These are phyloP conservation scores for Hamamelis virginiana DNA, from an alignment of 164 flowering plant genomes.

Conservation along the genomic window DNA sequence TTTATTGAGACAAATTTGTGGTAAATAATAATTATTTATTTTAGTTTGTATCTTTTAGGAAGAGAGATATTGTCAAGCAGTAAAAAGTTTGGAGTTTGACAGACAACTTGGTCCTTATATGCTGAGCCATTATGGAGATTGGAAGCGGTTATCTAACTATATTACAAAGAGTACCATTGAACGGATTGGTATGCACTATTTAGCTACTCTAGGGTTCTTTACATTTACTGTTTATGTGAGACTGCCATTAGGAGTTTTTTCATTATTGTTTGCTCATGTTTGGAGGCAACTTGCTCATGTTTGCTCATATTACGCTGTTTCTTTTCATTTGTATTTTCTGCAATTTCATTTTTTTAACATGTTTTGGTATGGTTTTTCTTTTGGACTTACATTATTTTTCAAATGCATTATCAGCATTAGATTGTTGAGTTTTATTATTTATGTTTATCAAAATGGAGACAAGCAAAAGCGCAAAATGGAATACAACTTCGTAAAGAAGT, in stretches of 20 bases:
- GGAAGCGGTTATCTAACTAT: slow-evolving; percentile 73
- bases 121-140: slow-evolving; percentile 56
- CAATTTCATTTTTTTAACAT: too few relatives aligned
- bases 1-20: neutral
- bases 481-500: too few relatives aligned
- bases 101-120: slow-evolving; percentile 82
- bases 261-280: neutral
- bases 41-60: slow-evolving; percentile 36
- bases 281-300: too few relatives aligned
- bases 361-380: too few relatives aligned
- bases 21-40: neutral
- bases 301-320: too few relatives aligned
- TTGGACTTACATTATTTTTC: too few relatives aligned
- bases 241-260: slow-evolving; percentile 2
- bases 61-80: slow-evolving; percentile 65
- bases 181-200: slow-evolving; percentile 54
- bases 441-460: too few relatives aligned
- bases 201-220: neutral
- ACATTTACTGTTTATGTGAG: neutral
- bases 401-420: too few relatives aligned
- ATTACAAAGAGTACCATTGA: slow-evolving; percentile 61
- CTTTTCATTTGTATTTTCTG: neutral
- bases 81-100: slow-evolving; percentile 74
- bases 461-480: too few relatives aligned
- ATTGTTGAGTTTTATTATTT: too few relatives aligned